These are phyloP conservation scores for Zygosaccharomyces pseudorouxii DNA, from an alignment of 805 yeast genomes.

Conservation along the genomic window DNA sequence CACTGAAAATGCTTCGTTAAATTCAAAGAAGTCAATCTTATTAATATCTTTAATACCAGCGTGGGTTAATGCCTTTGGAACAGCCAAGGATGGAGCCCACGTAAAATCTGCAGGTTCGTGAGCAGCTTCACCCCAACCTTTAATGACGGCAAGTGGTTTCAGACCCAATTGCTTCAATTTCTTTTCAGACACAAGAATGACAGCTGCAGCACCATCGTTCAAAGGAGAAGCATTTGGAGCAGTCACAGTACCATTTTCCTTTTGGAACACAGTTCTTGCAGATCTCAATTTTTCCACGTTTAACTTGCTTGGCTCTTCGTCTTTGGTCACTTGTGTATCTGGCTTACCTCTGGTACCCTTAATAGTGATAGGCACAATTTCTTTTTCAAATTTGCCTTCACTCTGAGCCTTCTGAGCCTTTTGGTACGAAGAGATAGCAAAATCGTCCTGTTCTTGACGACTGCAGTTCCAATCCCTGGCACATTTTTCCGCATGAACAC, in stretches of 20 bases:
- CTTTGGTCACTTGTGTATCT: constrained; percentile 61
- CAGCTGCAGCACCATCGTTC: constrained; percentile 98
- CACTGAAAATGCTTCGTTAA: constrained; percentile 96
- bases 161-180: constrained; percentile 82
- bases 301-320: constrained; percentile 79
- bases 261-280: constrained; percentile 93
- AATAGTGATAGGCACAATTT: constrained; percentile 82
- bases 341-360: constrained; percentile 92
- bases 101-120: constrained; percentile 93
- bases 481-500: constrained; percentile 95
- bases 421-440: constrained; percentile 77
- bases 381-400: constrained; percentile 74
- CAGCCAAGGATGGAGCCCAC: constrained; percentile 90
- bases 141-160: constrained; percentile 82
- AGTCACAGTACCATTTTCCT: constrained; percentile 91
- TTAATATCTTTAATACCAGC: constrained; percentile 56
- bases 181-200: constrained; percentile 76
- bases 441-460: constrained; percentile 86
- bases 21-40: constrained; percentile 85
- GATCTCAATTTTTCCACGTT: constrained; percentile 69
- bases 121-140: constrained; percentile 98
- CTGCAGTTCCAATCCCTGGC: constrained; percentile 73
- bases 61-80: constrained; percentile 92
- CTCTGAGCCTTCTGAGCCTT: constrained; percentile 80
- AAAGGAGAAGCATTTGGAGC: constrained; percentile 96